Conservation (phyloP, 768 basidiomycete genomes). For the Ramaria rubella region DNA sequence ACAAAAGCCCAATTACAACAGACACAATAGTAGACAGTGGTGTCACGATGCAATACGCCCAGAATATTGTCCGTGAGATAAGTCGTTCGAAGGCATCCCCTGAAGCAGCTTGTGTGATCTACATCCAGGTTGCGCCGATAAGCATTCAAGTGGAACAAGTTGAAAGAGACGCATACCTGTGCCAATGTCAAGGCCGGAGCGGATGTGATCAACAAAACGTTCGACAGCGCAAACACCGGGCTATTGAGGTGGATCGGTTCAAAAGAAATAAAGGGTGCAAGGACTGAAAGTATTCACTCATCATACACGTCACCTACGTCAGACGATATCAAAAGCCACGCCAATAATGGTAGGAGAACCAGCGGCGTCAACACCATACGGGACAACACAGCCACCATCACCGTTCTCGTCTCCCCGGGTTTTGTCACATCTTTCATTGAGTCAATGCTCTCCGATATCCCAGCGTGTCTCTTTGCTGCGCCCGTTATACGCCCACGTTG, state of each 20-base stretch:
- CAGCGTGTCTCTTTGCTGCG: conserved; percentile 9
- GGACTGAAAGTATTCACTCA: conserved; percentile 50
- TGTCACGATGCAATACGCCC: conserved; percentile 85
- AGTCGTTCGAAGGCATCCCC: conserved; percentile 89
- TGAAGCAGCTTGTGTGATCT: conserved; percentile 80
- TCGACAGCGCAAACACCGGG: conserved; percentile 82
- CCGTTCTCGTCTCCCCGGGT: conserved; percentile 74
- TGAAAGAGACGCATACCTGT: conserved; percentile 34
- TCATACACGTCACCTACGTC: conserved; percentile 53
- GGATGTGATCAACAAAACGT: conserved; percentile 73
- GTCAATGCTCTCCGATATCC: not conserved
- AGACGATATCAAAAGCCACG: conserved; percentile 41
- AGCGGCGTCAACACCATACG: conserved; percentile 85
- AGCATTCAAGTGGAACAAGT: conserved; percentile 25
- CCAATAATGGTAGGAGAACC: conserved; percentile 71
- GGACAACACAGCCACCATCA: conserved; percentile 73
- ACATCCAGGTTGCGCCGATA: conserved; percentile 9
- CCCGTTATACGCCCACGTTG: conserved; percentile 14
- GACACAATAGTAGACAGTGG: conserved; percentile 76
- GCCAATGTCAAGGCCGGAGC: conserved; percentile 75
- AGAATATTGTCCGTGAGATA: conserved; percentile 87
- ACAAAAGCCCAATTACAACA: conserved; percentile 39
- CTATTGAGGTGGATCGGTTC: conserved; percentile 29
- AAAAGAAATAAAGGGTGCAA: not conserved
- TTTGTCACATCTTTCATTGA: conserved; percentile 11